Conservation (phyloP, 768 basidiomycete genomes). For the Mycena maculata region DNA sequence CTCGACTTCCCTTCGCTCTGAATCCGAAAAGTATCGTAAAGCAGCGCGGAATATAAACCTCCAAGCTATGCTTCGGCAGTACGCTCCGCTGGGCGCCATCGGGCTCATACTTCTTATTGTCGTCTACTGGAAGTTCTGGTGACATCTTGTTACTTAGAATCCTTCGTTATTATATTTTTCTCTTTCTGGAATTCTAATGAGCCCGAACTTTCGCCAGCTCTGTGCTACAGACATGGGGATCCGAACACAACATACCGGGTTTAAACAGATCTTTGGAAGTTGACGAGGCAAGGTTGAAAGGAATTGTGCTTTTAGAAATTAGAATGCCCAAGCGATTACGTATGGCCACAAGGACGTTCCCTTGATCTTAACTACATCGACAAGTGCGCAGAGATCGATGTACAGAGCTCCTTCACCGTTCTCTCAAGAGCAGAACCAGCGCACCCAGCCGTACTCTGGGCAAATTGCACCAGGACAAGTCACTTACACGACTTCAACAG, state of each 20-base stretch:
- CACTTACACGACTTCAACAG: slow-evolving; percentile 76
- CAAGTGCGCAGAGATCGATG: slow-evolving; percentile 35
- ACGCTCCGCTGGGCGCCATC: slow-evolving; percentile 91
- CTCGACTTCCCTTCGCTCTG: slow-evolving; percentile 92
- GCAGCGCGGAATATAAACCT: slow-evolving; percentile 95
- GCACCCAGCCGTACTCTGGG: slow-evolving; percentile 43
- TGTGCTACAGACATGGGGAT: too few relatives aligned
- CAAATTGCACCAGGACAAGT: slow-evolving; percentile 75
- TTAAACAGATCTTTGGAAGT: too few relatives aligned
- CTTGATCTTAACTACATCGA: slow-evolving; percentile 7
- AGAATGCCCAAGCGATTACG: too few relatives aligned
- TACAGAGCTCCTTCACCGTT: slow-evolving; percentile 46
- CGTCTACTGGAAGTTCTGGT: slow-evolving; percentile 84
- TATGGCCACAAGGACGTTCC: too few relatives aligned
- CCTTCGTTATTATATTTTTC: too few relatives aligned
- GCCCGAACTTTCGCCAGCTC: too few relatives aligned
- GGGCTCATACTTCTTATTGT: slow-evolving; percentile 82
- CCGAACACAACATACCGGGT: too few relatives aligned
- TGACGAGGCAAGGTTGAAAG: too few relatives aligned
- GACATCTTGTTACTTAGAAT: too few relatives aligned
- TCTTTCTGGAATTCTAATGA: too few relatives aligned
- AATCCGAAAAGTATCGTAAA: slow-evolving; percentile 97
- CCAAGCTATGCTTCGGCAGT: slow-evolving; percentile 93
- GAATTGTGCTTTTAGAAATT: too few relatives aligned
- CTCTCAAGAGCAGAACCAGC: slow-evolving; percentile 38